A percentile compares a stretch with the other conserved stretches of the same genome.
phyloP scores from a whole-genome alignment of 2,329 filamentous ascomycete genomes.

The Phoma sp. region DNA sequence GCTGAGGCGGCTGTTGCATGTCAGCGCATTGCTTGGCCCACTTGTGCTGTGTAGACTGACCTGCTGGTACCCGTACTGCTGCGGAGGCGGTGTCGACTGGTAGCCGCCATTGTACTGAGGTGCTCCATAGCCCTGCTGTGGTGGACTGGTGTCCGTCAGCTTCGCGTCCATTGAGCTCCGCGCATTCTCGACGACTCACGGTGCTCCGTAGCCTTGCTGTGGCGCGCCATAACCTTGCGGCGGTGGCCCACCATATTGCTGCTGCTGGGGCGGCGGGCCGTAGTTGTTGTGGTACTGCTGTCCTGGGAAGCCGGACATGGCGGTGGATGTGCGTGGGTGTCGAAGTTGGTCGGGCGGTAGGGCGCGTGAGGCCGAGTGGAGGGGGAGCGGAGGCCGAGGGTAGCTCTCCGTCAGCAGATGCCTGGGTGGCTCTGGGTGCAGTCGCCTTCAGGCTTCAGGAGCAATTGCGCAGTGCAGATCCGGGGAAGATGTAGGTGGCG shows the following conservation, averaged over 20 bases:
- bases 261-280: constrained; percentile 40
- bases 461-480: constrained; percentile 8
- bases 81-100: constrained; percentile 50
- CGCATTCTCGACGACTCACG: constrained; percentile 29
- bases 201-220: constrained; percentile 29
- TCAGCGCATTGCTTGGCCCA: constrained; percentile 22
- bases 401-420: constrained; percentile 7
- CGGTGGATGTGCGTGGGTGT: constrained; percentile 15
- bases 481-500: constrained; percentile 4
- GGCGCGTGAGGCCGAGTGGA: neutral
- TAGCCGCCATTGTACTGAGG: constrained; percentile 50
- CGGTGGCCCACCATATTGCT: constrained; percentile 36
- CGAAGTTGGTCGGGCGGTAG: neutral
- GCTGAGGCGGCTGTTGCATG: constrained; percentile 40
- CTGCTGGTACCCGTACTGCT: constrained; percentile 53
- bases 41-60: constrained; percentile 28
- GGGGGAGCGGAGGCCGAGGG: constrained; percentile 1
- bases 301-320: constrained; percentile 51
- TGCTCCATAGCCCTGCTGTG: constrained; percentile 49
- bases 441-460: neutral
- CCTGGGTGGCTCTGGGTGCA: neutral
- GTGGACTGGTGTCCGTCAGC: constrained; percentile 31
- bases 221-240: constrained; percentile 27
- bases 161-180: neutral
- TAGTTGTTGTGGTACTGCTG: constrained; percentile 51